Evolutionary conservation across 495 filamentous ascomycete genomes (phyloP).

Genomic region (Penicillium taxi): DNA sequence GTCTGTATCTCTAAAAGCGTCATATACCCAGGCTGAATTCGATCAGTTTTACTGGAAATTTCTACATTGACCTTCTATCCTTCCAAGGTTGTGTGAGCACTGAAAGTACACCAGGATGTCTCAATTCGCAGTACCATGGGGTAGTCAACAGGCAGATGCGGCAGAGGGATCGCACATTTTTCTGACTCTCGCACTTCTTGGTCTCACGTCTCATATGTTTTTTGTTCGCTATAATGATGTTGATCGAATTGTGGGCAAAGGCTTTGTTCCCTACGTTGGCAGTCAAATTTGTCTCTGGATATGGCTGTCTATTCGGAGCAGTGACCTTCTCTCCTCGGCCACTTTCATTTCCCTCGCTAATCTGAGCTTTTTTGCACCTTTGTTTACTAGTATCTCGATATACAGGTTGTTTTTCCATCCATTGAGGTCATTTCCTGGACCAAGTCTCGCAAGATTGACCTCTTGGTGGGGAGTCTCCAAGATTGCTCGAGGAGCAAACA

Average conservation of each 20-base stretch:
- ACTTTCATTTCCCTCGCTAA: constrained; percentile 1
- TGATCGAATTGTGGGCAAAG: background rate
- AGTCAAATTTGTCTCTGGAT: background rate
- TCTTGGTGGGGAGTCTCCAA: constrained; percentile 2
- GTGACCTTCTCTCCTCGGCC: background rate
- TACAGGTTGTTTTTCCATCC: constrained; percentile 2
- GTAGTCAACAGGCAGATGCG: background rate
- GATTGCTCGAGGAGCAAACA: constrained; percentile 1
- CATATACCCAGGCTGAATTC: no score
- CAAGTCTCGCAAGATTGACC: background rate
- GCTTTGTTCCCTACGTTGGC: background rate
- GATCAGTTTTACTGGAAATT: no score
- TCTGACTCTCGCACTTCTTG: background rate
- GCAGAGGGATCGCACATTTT: constrained; percentile 1
- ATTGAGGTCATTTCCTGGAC: constrained; percentile 2
- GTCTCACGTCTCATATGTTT: constrained; percentile 4
- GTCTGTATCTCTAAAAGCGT: no score
- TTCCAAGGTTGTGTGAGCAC: no score
- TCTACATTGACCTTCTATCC: no score
- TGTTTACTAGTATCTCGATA: constrained; percentile 1
- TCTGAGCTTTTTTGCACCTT: background rate
- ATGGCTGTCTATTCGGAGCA: background rate
- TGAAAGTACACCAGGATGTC: no score
- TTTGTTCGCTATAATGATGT: constrained; percentile 2
- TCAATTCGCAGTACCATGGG: no score